A percentile compares a stretch with the other conserved stretches of the same genome.
Evolutionary conservation across 148 eudicot genomes (phyloP).

Genomic region (Chenopodium album): DNA sequence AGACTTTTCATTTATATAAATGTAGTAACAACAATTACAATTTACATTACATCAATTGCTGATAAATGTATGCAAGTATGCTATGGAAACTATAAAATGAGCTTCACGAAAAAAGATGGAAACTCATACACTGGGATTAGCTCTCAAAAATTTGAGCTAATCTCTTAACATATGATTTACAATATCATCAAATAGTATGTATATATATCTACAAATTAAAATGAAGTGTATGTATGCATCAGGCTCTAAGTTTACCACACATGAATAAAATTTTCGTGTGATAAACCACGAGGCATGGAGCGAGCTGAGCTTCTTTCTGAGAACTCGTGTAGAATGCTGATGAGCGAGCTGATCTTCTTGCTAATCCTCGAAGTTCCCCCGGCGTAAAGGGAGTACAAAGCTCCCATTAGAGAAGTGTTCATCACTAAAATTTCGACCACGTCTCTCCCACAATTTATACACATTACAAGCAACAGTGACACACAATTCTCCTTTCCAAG

Average conservation of each 20-base stretch:
- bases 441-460: conserved; percentile 55
- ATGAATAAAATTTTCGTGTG: conserved; percentile 52
- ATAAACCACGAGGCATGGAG: conserved; percentile 35
- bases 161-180: not conserved
- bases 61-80: conserved; percentile 1
- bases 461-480: conserved; percentile 58
- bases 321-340: conserved; percentile 59
- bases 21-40: not conserved
- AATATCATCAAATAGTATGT: not conserved
- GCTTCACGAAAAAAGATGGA: conserved; percentile 26
- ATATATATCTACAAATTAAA: not conserved
- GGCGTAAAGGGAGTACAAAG: conserved; percentile 52
- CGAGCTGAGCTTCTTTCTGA: conserved; percentile 48
- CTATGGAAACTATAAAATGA: conserved; percentile 16
- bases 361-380: conserved; percentile 57
- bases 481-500: conserved; percentile 62
- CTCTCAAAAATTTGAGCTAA: conserved; percentile 35
- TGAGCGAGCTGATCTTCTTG: conserved; percentile 68
- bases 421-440: conserved; percentile 73
- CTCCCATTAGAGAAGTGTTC: conserved; percentile 61
- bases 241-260: conserved; percentile 48
- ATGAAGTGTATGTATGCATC: not conserved
- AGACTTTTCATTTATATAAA: not conserved
- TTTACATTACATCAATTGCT: not conserved
- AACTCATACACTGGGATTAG: conserved; percentile 24